Conservation (phyloP, 2,329 filamentous ascomycete genomes). For the Neopestalotiopsis sp. region DNA sequence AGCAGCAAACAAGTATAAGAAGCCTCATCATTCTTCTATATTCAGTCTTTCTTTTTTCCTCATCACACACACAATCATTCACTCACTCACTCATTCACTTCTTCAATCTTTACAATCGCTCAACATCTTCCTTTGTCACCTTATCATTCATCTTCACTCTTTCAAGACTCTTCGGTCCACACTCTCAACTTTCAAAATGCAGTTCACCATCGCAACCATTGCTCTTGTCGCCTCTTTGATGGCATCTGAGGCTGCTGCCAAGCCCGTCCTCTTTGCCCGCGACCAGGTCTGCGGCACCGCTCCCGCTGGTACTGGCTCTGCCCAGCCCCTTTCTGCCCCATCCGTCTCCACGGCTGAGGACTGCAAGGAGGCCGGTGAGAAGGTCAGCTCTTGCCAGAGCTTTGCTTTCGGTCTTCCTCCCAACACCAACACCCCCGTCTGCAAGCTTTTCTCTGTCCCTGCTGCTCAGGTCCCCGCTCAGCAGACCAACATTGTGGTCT, state of each 20-base stretch:
- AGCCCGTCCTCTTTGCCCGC: not conserved
- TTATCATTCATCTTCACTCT: not conserved
- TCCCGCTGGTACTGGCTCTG: slow-evolving; percentile 5
- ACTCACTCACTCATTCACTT: not conserved
- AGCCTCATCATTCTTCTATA: not conserved
- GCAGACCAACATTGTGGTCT: slow-evolving; percentile 20
- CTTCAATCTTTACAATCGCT: not conserved
- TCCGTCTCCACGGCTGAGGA: slow-evolving; percentile 8
- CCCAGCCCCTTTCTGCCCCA: not conserved
- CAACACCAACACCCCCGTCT: slow-evolving; percentile 14
- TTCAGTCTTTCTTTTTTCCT: not conserved
- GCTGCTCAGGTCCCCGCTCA: slow-evolving; percentile 20
- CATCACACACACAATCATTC: not conserved
- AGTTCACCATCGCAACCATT: slow-evolving; percentile 18
- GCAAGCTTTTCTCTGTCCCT: slow-evolving; percentile 21
- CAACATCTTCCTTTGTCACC: not conserved
- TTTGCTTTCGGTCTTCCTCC: slow-evolving; percentile 20
- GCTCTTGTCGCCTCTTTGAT: slow-evolving; percentile 17
- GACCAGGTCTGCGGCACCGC: slow-evolving; percentile 10
- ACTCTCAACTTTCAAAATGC: slow-evolving; percentile 13
- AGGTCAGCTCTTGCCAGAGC: slow-evolving; percentile 17
- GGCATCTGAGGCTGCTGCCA: slow-evolving; percentile 3
- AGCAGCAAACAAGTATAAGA: not conserved
- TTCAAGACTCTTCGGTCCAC: not conserved
- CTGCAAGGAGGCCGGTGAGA: slow-evolving; percentile 17